Conservation (phyloP, 2,329 filamentous ascomycete genomes). For the Fusarium mexicanum region DNA sequence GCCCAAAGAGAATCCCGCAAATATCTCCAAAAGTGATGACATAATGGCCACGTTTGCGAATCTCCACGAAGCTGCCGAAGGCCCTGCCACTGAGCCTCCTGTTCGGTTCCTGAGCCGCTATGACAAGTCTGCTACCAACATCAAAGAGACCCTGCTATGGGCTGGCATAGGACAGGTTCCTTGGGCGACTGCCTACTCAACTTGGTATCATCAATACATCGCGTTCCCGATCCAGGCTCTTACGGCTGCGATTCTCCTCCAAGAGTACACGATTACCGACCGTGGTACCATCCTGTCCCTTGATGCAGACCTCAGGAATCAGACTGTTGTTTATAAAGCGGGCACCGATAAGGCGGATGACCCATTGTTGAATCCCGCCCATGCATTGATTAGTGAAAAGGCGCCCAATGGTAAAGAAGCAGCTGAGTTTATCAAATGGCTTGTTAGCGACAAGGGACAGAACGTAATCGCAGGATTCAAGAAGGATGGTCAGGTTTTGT, state of each 20-base stretch:
- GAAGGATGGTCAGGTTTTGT: slow-evolving; percentile 26
- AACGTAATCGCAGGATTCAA: slow-evolving; percentile 22
- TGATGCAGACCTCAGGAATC: slow-evolving; percentile 44
- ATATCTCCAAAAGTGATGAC: slow-evolving; percentile 43
- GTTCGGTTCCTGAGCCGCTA: slow-evolving; percentile 56
- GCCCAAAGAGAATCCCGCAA: slow-evolving; percentile 45
- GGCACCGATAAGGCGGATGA: slow-evolving; percentile 49
- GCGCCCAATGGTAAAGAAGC: slow-evolving; percentile 15
- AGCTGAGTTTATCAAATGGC: slow-evolving; percentile 24
- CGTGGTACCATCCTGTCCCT: slow-evolving; percentile 56
- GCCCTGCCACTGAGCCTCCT: slow-evolving; percentile 42
- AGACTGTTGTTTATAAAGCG: slow-evolving; percentile 50
- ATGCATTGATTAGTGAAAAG: slow-evolving; percentile 8
- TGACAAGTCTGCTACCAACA: slow-evolving; percentile 61
- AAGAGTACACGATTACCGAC: slow-evolving; percentile 60
- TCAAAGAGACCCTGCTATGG: slow-evolving; percentile 58
- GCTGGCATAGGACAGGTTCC: slow-evolving; percentile 57
- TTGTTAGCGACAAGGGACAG: slow-evolving; percentile 29
- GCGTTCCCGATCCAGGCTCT: slow-evolving; percentile 58
- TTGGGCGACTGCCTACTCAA: slow-evolving; percentile 55
- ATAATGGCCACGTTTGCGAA: slow-evolving; percentile 48
- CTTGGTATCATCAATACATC: slow-evolving; percentile 59
- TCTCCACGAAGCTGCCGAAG: slow-evolving; percentile 49
- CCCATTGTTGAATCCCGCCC: slow-evolving; percentile 54
- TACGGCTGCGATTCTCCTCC: slow-evolving; percentile 51